phyloP scores from a whole-genome alignment of 1,284 basidiomycete genomes.

The Cryptococcus wingfieldii region DNA sequence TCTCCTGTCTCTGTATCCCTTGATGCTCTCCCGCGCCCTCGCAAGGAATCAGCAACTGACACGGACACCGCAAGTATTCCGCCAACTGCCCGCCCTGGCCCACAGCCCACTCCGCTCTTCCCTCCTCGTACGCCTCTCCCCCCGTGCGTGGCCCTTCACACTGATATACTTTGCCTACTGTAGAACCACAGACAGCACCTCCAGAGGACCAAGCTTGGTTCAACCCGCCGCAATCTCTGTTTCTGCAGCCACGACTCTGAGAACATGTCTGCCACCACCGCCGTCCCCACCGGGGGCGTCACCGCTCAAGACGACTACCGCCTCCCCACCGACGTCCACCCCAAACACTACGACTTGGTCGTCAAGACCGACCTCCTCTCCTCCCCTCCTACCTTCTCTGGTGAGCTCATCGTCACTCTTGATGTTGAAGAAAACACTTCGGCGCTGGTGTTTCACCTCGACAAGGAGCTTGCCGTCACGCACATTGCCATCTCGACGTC shows the following conservation, averaged over 20 bases:
- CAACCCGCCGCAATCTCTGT: conserved; percentile 11
- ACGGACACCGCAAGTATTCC: not conserved
- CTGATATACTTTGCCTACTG: not conserved
- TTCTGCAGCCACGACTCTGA: conserved; percentile 18
- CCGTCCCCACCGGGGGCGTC: conserved; percentile 24
- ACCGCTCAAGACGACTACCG: conserved; percentile 55
- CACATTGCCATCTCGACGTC: conserved; percentile 62
- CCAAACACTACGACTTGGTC: conserved; percentile 70
- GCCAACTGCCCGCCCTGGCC: not conserved
- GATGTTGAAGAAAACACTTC: conserved; percentile 64
- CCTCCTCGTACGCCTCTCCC: not conserved
- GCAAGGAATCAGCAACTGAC: not conserved
- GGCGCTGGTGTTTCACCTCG: conserved; percentile 66
- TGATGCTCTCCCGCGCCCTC: conserved; percentile 12
- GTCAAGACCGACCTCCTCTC: conserved; percentile 77
- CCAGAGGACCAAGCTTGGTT: not conserved
- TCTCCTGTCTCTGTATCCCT: not conserved
- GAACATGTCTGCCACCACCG: conserved; percentile 9
- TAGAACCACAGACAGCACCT: not conserved
- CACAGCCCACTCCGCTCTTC: not conserved
- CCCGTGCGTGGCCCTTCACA: not conserved
- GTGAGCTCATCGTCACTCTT: conserved; percentile 74
- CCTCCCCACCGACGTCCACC: conserved; percentile 63
- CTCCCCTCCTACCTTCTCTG: conserved; percentile 61
- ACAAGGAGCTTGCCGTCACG: conserved; percentile 62